phyloP scores from a whole-genome alignment of 768 basidiomycete genomes.

The Rickenella mellea region DNA sequence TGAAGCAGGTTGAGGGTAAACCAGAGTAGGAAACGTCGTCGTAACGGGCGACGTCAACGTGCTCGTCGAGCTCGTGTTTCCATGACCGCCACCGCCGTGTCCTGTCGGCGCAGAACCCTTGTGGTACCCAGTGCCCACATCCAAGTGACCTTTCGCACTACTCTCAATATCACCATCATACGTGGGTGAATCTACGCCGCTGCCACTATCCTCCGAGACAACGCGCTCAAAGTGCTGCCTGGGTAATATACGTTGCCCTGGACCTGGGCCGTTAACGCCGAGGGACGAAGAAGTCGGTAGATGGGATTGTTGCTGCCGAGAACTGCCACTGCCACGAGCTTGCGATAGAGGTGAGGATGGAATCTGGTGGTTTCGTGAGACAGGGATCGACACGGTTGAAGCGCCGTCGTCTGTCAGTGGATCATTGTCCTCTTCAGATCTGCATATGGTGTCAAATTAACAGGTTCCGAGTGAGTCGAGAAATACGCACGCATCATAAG shows the following conservation, averaged over 20 bases:
- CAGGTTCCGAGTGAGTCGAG: not conserved
- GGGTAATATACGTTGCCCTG: conserved; percentile 20
- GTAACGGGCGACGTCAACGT: conserved; percentile 8
- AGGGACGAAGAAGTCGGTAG: conserved; percentile 14
- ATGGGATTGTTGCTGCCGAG: conserved; percentile 17
- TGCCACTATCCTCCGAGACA: conserved; percentile 58
- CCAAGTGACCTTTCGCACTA: no score
- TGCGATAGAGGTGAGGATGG: conserved; percentile 13
- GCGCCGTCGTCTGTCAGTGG: conserved; percentile 70
- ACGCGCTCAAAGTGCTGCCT: conserved; percentile 49
- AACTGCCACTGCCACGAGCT: conserved; percentile 17
- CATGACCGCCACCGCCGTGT: conserved; percentile 10
- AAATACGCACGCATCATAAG: conserved; percentile 54
- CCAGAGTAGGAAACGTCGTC: conserved; percentile 15
- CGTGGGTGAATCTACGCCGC: conserved; percentile 75
- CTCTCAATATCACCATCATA: conserved; percentile 88
- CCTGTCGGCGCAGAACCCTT: conserved; percentile 28
- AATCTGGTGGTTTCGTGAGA: conserved; percentile 12
- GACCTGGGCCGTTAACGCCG: conserved; percentile 7
- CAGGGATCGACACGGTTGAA: conserved; percentile 39
- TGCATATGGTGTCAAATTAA: conserved; percentile 22
- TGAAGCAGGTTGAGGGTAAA: conserved; percentile 22
- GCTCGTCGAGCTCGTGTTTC: conserved; percentile 12
- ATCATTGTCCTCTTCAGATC: conserved; percentile 85
- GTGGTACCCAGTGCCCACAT: conserved; percentile 55